These are phyloP conservation scores for Fraxinus sp. DNA, from an alignment of 305 asterid genomes.

Conservation along the genomic window DNA sequence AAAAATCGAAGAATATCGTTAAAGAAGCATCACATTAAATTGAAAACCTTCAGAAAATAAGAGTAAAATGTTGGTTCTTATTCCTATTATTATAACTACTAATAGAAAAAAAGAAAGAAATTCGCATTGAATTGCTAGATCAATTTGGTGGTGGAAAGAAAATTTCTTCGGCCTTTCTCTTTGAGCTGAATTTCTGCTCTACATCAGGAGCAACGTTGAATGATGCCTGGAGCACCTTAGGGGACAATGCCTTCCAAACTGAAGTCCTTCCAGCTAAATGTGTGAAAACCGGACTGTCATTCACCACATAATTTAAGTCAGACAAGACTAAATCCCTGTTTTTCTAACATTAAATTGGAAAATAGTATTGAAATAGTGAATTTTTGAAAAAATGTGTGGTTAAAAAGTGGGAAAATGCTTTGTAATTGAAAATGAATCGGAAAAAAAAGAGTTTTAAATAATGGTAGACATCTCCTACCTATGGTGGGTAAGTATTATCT, in stretches of 20 bases:
- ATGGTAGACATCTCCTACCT: too few relatives aligned
- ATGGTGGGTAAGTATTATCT: too few relatives aligned
- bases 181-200: conserved; percentile 18
- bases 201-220: conserved; percentile 13
- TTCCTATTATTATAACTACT: too few relatives aligned
- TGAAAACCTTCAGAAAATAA: background rate
- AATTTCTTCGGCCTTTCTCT: conserved; percentile 1
- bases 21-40: background rate
- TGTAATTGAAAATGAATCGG: too few relatives aligned
- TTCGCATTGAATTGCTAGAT: background rate
- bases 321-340: too few relatives aligned
- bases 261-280: conserved; percentile 22
- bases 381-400: too few relatives aligned
- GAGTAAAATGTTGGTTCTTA: background rate
- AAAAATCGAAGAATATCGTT: background rate
- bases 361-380: too few relatives aligned
- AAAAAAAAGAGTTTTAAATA: background rate
- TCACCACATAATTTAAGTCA: background rate
- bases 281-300: conserved; percentile 15
- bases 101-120: background rate
- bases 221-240: conserved; percentile 12
- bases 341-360: too few relatives aligned
- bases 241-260: conserved; percentile 19
- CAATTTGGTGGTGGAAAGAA: conserved; percentile 16
- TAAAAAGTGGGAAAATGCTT: too few relatives aligned